Evolutionary conservation across 2,329 filamentous ascomycete genomes (phyloP), one percentile per base, ranked within the genome.

Genomic region (Aspergillus tamarii): DNA sequence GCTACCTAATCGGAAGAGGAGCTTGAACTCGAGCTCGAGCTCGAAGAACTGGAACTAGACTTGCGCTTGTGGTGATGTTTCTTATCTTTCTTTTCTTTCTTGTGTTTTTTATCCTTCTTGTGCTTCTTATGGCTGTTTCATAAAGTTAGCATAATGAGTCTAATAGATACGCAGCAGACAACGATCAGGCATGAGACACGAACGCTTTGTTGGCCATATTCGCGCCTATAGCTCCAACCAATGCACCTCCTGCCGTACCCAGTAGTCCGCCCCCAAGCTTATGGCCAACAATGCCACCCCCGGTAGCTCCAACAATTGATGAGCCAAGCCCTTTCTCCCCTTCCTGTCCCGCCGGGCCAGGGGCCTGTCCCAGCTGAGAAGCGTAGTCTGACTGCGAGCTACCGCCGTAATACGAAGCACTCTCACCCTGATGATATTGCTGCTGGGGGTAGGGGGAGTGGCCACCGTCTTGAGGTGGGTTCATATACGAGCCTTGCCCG

Each of bases 281-380:
- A 52, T 77, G 73, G 9, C 75, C 76, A 2, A 75, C 50, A 55
- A 76, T 72, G 1, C 75, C 77, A 55, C 78, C 78, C 4, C 74
- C 76, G 0, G 76, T 76, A 43, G 73, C 77, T 28, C 79, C 79
- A 34, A 78, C 56, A 11, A 79, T 63, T 3, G 77, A 76, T 12
- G 77, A 73, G 2, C 75, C 77, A 12, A 80, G 64, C 21, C 76
- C 74, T 50, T 72, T 77, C 26, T 78, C 76, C 10, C 73, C 75
- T 56, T 76, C 72, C 34, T 70, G 65, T 14, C 67, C 68, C 30
- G 57, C 68, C 4, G 70, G 65, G 30, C 64, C 67, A 23, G 67
- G 63, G 7, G 63, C 34, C 4, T 69, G 66, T 55, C 66, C 71
- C 45, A 66, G 63, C 50, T 73, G 72, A 16, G 60, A 60, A 50